Evolutionary conservation across 2,329 filamentous ascomycete species (phyloP), one percentile per base, ranked within the genome.

Genomic region (Orbilia javanica): DNA sequence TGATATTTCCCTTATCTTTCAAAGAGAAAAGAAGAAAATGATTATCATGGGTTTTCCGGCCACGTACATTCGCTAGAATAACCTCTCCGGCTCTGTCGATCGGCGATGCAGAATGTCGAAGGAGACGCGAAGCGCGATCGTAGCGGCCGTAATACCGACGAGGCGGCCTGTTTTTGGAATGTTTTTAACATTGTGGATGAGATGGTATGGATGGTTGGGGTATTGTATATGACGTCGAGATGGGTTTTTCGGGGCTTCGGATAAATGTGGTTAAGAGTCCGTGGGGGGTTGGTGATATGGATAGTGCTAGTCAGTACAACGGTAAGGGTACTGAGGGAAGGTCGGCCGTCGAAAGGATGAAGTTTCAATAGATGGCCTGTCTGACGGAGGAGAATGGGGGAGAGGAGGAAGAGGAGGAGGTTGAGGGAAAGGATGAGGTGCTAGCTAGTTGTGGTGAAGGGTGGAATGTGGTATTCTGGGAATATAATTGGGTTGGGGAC

Each of bases 51-150:
- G 34, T 42, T 60, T 25, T n/a, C n/a, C 8, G 29, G 39, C 20
- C 29, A 50, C 53, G 15, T 68, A 80, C 71, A 31, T 18, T 67
- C 62, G 65, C 71, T 75, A 81, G 87, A 86, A 85, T 83, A 67
- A 22, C 78, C 10, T 50, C 46, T 68, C 48, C 68, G 53, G 46
- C 63, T 74, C 55, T 78, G 74, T 72, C 42, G 52, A 55, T 78
- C 67, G 34, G 74, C 67, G 46, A 71, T 63, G 44, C 62, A 78
- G 46, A 78, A 78, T 53, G 68, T 67, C 42, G 74, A 78, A 20
- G 74, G 74, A 1, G 74, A 63, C 62, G 53, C 62, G 67, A 78
- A 67, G 60, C 74, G 74, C 62, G 74, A 72, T 57, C 67, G 57
- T 22, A 78, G 62, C 74, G 74, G 74, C 67, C 74, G 67, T 42